These are phyloP conservation scores for Dothistroma pini DNA, from an alignment of 2,329 filamentous ascomycete genomes.

Conservation along the genomic window DNA sequence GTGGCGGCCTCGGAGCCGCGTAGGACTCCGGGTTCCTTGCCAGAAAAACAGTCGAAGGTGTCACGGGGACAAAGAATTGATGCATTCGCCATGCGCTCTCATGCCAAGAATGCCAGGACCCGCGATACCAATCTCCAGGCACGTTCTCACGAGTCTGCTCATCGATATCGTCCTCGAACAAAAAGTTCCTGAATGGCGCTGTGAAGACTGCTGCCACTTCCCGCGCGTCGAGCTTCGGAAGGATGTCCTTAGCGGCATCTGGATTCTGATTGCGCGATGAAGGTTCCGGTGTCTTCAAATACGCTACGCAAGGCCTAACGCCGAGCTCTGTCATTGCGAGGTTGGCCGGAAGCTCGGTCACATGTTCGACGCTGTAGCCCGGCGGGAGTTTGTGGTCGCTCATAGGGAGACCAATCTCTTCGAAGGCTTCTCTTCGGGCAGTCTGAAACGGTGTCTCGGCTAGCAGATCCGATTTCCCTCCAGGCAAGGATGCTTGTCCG, in stretches of 20 bases:
- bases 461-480: constrained; percentile 54
- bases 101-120: constrained; percentile 76
- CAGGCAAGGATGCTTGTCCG: constrained; percentile 46
- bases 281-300: constrained; percentile 49
- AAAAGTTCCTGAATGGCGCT: constrained; percentile 80
- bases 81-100: constrained; percentile 78
- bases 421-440: constrained; percentile 81
- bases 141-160: constrained; percentile 31
- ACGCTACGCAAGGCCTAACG: constrained; percentile 52
- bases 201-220: constrained; percentile 95
- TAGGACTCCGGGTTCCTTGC: constrained; percentile 26
- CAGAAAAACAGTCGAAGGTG: constrained; percentile 59
- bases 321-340: constrained; percentile 50
- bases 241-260: constrained; percentile 40
- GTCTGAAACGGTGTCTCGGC: constrained; percentile 67
- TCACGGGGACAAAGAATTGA: constrained; percentile 84
- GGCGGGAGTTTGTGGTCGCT: constrained; percentile 64
- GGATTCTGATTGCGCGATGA: constrained; percentile 63
- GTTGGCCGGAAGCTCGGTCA: constrained; percentile 71
- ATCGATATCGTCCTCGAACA: constrained; percentile 58
- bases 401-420: constrained; percentile 86
- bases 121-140: constrained; percentile 74
- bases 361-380: constrained; percentile 80
- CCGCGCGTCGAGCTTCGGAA: constrained; percentile 74
- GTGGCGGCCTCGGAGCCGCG: constrained; percentile 18